Base-by-base conservation (phyloP, 805 yeast species). In the Metschnikowia baotianmanensis region DNA sequence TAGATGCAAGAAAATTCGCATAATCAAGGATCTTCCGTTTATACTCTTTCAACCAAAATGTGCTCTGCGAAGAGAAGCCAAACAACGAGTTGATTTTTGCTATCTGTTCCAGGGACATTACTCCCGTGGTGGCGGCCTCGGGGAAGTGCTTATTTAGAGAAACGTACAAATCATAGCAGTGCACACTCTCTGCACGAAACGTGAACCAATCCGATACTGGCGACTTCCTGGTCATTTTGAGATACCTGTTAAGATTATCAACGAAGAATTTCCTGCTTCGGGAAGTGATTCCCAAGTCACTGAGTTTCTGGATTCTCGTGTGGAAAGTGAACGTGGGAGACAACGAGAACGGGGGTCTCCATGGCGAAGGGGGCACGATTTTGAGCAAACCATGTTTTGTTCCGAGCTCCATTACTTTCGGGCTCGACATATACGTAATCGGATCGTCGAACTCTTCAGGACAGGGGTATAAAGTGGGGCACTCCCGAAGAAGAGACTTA, bases 261-360 rank as follows among this genome's bases (percentile, higher is more conserved):
- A 66, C 64, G 61, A 84, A 85, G 50, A 79, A 78, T 43, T 72
- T 64, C 34, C 90, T 65, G 24, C 83, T 76, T 46, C 95, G 66
- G 42, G 82, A 81, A 6, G 74, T 57, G 13, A 86, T 57, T 19
- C 82, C 80, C 53, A 86, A 62, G 55, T 83, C 87, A 51, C 77
- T 74, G 39, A 86, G 54, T 34, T 71, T 75, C 56, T 85, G 93
- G n/a, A 81, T 56, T 40, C 95, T 61, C 7, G 88, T 83, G 46
- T 77, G 81, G 55, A 86, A 85, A 35, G 62, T 70, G 59, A 85
- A 84, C 6, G 63, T 52, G 33, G 68, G 65, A 35, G 83, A 70
- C 16, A 84, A 63, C 40, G 79, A 70, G 47, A 83, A 72, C 0
- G 77, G 78, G 0, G 83, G 82, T 34, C 55, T 56, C 81, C 82